Evolutionary conservation across 768 basidiomycete genomes (phyloP).

Genomic region (Lyophyllum semitale): DNA sequence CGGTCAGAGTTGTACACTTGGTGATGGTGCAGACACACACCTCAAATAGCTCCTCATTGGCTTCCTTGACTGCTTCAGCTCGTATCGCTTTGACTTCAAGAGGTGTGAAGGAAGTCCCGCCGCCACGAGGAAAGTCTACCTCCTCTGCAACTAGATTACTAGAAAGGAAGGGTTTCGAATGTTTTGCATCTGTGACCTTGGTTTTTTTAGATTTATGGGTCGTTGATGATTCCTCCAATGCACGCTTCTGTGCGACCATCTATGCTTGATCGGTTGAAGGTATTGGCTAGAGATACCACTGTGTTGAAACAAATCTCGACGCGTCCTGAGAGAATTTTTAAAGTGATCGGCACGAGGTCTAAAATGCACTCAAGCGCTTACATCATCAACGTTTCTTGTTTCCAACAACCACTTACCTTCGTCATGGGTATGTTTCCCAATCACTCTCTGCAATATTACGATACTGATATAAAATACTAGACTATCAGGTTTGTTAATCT

Average conservation of each 20-base stretch:
- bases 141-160: slow-evolving; percentile 57
- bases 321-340: slow-evolving; percentile 23
- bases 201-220: slow-evolving; percentile 61
- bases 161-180: slow-evolving; percentile 22
- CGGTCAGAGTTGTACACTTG: slow-evolving; percentile 8
- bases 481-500: slow-evolving; percentile 60
- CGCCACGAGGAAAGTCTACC: slow-evolving; percentile 94
- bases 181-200: slow-evolving; percentile 42
- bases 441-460: not conserved
- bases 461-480: slow-evolving; percentile 33
- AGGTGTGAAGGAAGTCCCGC: slow-evolving; percentile 86
- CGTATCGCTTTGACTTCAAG: slow-evolving; percentile 85
- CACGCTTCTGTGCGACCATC: slow-evolving; percentile 63
- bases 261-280: not conserved
- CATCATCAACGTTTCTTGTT: slow-evolving; percentile 15
- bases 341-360: slow-evolving; percentile 18
- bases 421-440: slow-evolving; percentile 35
- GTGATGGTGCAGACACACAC: slow-evolving; percentile 35
- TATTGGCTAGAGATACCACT: not conserved
- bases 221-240: slow-evolving; percentile 53
- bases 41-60: slow-evolving; percentile 76
- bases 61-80: slow-evolving; percentile 84
- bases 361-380: slow-evolving; percentile 15
- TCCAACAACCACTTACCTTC: not conserved
- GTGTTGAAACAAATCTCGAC: slow-evolving; percentile 2